phyloP scores from a whole-genome alignment of 768 basidiomycete genomes.

The Amanita fuliginea region DNA sequence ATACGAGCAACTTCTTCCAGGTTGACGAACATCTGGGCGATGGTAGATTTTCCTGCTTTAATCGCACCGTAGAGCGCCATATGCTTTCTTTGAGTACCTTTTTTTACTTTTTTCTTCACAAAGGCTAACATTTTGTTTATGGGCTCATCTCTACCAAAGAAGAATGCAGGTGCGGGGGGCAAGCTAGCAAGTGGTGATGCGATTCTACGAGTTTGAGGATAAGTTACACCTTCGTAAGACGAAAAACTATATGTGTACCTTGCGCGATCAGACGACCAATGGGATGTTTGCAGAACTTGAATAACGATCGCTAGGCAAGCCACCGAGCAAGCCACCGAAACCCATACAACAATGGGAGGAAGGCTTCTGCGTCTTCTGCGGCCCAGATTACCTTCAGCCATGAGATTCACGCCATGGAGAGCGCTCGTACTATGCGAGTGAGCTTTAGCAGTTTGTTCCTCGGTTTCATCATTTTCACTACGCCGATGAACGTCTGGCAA shows the following conservation, averaged over 20 bases:
- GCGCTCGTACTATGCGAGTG: too few relatives aligned
- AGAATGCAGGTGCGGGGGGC: neutral
- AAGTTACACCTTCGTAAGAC: neutral
- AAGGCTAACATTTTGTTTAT: neutral
- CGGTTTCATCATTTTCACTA: too few relatives aligned
- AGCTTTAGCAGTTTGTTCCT: too few relatives aligned
- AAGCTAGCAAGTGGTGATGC: neutral
- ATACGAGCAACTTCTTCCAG: neutral
- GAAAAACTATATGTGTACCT: neutral
- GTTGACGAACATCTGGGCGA: neutral
- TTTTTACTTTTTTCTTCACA: neutral
- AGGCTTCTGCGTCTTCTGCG: too few relatives aligned
- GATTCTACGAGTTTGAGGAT: neutral
- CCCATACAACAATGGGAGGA: too few relatives aligned
- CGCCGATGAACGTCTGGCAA: too few relatives aligned
- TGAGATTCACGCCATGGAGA: too few relatives aligned
- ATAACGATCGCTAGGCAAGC: neutral
- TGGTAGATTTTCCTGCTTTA: neutral
- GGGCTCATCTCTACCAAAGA: neutral
- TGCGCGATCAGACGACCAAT: neutral
- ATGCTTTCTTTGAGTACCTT: neutral
- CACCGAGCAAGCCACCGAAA: too few relatives aligned
- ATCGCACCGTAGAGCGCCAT: neutral
- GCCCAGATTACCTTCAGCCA: too few relatives aligned
- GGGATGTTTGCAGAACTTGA: neutral